phyloP scores from a whole-genome alignment of 208 protist genomes.

The Trypanosoma conorhini region DNA sequence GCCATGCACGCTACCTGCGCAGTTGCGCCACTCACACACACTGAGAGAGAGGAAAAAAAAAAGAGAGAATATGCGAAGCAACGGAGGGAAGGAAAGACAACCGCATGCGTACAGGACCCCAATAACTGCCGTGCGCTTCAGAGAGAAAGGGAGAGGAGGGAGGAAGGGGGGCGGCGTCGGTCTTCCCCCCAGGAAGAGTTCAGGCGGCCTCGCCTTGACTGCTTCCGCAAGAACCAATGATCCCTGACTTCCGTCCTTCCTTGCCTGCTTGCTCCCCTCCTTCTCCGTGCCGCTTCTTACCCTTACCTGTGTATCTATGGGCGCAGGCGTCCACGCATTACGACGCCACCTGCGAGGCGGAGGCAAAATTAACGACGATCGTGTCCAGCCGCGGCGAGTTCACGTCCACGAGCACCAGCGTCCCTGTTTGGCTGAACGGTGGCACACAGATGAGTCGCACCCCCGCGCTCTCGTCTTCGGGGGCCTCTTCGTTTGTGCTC shows the following conservation, averaged over 20 bases:
- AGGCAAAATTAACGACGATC: constrained; percentile 26
- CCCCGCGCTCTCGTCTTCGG: constrained; percentile 29
- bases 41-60: constrained; percentile 6
- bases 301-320: neutral
- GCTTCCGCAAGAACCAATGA: neutral
- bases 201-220: neutral
- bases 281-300: neutral
- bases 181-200: neutral
- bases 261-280: constrained; percentile 1
- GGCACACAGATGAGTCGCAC: constrained; percentile 83
- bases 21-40: neutral
- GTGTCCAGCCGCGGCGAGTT: constrained; percentile 71
- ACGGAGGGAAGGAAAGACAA: neutral
- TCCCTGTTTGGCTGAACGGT: constrained; percentile 56
- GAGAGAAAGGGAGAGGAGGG: too few relatives aligned
- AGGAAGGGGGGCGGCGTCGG: too few relatives aligned
- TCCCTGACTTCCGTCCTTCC: constrained; percentile 5
- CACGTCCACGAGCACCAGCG: constrained; percentile 77
- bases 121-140: neutral
- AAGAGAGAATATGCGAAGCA: neutral
- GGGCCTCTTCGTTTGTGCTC: constrained; percentile 12
- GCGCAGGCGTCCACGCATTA: neutral
- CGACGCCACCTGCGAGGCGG: neutral
- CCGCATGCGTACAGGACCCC: neutral
- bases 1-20: constrained; percentile 19